Percentiles rank a stretch among this genome's conserved stretches.
Evolutionary conservation across 192 early-diverging fungal genomes (phyloP).

Genomic region (Piromyces sp.): DNA sequence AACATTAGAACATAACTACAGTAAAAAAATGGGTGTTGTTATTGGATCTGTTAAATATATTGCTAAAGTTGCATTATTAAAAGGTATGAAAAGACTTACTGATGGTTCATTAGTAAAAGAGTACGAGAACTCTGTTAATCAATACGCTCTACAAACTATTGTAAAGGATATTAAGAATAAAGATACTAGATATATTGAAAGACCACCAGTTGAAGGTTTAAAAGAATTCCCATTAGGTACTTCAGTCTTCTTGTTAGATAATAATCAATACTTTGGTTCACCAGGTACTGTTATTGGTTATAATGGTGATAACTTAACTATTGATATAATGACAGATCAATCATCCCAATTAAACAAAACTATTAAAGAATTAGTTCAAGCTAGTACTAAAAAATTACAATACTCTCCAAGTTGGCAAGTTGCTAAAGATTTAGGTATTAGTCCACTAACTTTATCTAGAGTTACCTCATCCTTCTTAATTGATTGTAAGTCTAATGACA

Average conservation of each 20-base stretch:
- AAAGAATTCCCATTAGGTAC: constrained; percentile 54
- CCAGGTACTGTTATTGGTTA: constrained; percentile 49
- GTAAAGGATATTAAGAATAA: constrained; percentile 32
- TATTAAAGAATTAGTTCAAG: constrained; percentile 11
- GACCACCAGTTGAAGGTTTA: constrained; percentile 39
- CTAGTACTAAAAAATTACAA: constrained; percentile 5
- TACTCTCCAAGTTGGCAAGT: constrained; percentile 51
- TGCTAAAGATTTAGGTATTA: constrained; percentile 44
- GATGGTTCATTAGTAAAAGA: constrained; percentile 62
- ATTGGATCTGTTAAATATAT: constrained; percentile 48
- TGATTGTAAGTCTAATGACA: constrained; percentile 29
- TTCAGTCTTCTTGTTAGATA: constrained; percentile 66
- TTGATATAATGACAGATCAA: constrained; percentile 8
- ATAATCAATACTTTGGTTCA: constrained; percentile 47
- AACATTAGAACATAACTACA: constrained; percentile 38
- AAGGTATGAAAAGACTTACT: constrained; percentile 40
- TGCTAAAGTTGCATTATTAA: constrained; percentile 35
- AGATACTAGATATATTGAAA: constrained; percentile 58
- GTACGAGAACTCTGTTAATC: constrained; percentile 25
- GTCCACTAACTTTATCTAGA: constrained; percentile 54
- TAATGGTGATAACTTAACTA: constrained; percentile 6
- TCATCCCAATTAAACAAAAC: neutral
- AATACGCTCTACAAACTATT: constrained; percentile 43
- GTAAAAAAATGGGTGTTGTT: constrained; percentile 50
- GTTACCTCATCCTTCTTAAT: constrained; percentile 68